Base-by-base conservation (phyloP, 139 green algal genomes). In the Coccomyxa sp. region DNA sequence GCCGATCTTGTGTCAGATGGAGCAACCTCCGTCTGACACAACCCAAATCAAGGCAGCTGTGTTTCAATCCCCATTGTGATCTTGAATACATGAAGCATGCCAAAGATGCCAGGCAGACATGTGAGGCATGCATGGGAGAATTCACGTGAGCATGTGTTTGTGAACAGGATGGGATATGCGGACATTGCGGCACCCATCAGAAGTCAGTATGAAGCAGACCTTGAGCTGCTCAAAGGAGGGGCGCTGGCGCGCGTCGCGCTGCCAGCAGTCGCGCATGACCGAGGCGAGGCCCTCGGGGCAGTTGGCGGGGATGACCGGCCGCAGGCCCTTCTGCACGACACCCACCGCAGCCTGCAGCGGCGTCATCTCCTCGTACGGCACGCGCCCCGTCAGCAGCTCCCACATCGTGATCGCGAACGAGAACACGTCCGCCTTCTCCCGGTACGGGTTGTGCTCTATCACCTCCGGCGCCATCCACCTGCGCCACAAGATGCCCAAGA, bases 381-480 rank as follows among this genome's bases (percentile, higher is more conserved):
- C 92, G 79, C 90, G 86, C 67, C 92, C 94, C 0, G 95, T 98
- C 13, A 98, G 88, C 83, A 99, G 92, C 92, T 98, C 96, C 95
- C 95, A 98, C 80, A 99, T 58, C 58, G 98, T 88, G 28, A 99
- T 92, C 27, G 89, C 95, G 87, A 96, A 97, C 32, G 88, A 95
- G 87, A 97, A 99, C 31, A 98, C 92, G 84, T 99, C 96, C 27
- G 93, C 93, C 80, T 90, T 88, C 78, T 90, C 82, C 11, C 80
- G 85, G 86, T 99, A 99, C 0, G 96, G 94, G 84, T 94, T 94
- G 91, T 99, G 97, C 90, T 99, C 96, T 66, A 99, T 99, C 25
- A 99, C 97, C 89, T 99, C 97, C 9, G 97, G 97, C 13, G 97
- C 97, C 97, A 99, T 99, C 97, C 97, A 99, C 75, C 90, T 92